Evolutionary conservation across 2,329 filamentous ascomycete genomes (phyloP), one percentile per base, ranked within the genome.

Genomic region (Fusarium aywerte): DNA sequence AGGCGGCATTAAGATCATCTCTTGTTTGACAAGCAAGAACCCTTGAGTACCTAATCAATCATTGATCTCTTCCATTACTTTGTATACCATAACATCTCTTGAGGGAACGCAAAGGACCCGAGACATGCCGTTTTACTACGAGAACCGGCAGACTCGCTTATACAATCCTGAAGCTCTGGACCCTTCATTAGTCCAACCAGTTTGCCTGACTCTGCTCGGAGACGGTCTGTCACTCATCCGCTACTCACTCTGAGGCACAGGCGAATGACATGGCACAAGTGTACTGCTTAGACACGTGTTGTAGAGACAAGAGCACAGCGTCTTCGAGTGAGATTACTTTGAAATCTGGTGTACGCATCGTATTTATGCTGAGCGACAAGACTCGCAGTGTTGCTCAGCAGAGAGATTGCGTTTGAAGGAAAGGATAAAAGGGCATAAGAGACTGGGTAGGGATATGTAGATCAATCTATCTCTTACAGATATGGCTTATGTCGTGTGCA

Each of bases 61-160:
- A 25, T 12, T 33, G 8, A 18, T 43, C n/a, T 27, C 27, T 8
- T 20, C 16, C 1, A 16, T 21, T 20, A 36, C 33, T 16, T n/a
- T 36, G 20, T 25, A 3, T 36, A 21, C 38, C 7, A 16, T 4
- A 25, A 11, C 11, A 52, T 31, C 9, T 35, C 7, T 3, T 18
- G 16, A 20, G 36, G 12, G 33, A 36, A 44, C 18, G 7, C 45
- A 68, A 52, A 62, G 31, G 39, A 45, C 39, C 43, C 53, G 36
- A 68, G 65, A 68, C 61, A 69, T 36, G 53, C 20, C 36, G 43
- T 66, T 49, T 62, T 58, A 52, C 32, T 57, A 45, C 42, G 33
- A 57, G 57, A 73, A 66, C 36, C 29, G 44, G 43, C 52, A 60
- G 52, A 35, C 42, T 73, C 71, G 71, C 71, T 73, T 73, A 67